Base-by-base conservation (phyloP, 306 rosid species). In the Comarum palustre region DNA sequence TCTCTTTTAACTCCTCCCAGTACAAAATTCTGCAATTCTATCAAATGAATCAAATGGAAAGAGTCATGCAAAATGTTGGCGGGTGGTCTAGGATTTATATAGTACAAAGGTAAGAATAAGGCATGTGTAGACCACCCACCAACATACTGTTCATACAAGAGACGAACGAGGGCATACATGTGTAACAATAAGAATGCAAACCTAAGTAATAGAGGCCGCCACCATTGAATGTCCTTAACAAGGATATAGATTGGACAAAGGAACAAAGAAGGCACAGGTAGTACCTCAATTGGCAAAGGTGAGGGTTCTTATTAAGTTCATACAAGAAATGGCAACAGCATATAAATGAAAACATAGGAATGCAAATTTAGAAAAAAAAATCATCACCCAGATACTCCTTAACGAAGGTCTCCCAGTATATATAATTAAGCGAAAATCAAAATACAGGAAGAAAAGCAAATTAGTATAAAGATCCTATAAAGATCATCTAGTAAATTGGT, bases 251-350 rank as follows among this genome's bases (percentile, higher is more conserved):
- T n/a, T 36, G 19, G 39, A 57, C 2, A 54, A 27, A 16, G 41
- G 24, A 51, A 36, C 20, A 22, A 70, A 36, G 45, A 39, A 25
- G 13, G 32, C 47, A 8, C 0, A 6, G 54, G 25, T 25, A 25
- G 39, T 39, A 57, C 55, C 12, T 16, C 20, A 8, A 34, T 29
- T 11, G 46, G 61, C 61, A 43, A 72, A 16, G 29, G 29, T 20
- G 58, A n/a, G 63, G 55, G 12, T 57, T 58, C 25, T 34, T 22
- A 45, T 41, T 24, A 41, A 27, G 57, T 58, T 57, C 75, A 72
- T 6, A 41, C 48, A 55, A 16, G 74, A 36, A 50, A 54, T 42
- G 61, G 38, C 48, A 14, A 17, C 66, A 1, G 17, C 38, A 71
- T 5, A 17, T 55, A 38, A 36, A 3, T 38, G 25, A 15, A 55